phyloP scores from a whole-genome alignment of 331 rosid genomes.

The Malus hybrid region DNA sequence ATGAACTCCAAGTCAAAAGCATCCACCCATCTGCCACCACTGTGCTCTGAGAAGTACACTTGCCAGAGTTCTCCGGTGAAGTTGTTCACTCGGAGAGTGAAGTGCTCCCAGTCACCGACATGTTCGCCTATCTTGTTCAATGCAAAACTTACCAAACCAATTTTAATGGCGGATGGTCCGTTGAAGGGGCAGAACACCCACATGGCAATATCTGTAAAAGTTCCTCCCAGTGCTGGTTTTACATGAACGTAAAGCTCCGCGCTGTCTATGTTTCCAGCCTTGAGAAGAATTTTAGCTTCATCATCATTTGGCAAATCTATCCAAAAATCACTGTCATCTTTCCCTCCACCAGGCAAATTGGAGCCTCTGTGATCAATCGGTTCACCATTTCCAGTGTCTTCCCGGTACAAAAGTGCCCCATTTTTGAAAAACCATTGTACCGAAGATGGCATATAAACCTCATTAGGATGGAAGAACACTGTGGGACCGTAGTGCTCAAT shows the following conservation, averaged over 20 bases:
- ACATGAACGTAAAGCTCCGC: conserved; percentile 88
- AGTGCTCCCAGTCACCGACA: conserved; percentile 96
- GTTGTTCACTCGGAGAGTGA: conserved; percentile 91
- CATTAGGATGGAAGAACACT: conserved; percentile 83
- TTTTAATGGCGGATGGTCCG: conserved; percentile 80
- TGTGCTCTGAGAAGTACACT: conserved; percentile 78
- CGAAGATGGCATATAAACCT: conserved; percentile 74
- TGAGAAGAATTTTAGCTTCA: conserved; percentile 38
- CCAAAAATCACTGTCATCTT: conserved; percentile 69
- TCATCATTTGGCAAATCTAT: conserved; percentile 70
- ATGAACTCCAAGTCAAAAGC: conserved; percentile 67
- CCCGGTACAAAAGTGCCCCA: conserved; percentile 57
- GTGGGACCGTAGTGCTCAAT: conserved; percentile 88
- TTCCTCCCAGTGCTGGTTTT: conserved; percentile 85
- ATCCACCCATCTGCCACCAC: conserved; percentile 83
- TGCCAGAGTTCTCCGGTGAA: conserved; percentile 83
- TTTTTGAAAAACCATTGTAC: conserved; percentile 91
- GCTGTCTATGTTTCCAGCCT: conserved; percentile 64
- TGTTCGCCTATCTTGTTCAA: conserved; percentile 80
- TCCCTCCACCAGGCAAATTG: conserved; percentile 70
- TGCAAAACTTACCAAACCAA: conserved; percentile 51
- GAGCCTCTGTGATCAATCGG: conserved; percentile 54
- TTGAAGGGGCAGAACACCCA: conserved; percentile 97
- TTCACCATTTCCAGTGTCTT: conserved; percentile 33
- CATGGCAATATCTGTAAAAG: conserved; percentile 88